Evolutionary conservation across 768 basidiomycete genomes (phyloP).

Genomic region (Suillus weaverae): DNA sequence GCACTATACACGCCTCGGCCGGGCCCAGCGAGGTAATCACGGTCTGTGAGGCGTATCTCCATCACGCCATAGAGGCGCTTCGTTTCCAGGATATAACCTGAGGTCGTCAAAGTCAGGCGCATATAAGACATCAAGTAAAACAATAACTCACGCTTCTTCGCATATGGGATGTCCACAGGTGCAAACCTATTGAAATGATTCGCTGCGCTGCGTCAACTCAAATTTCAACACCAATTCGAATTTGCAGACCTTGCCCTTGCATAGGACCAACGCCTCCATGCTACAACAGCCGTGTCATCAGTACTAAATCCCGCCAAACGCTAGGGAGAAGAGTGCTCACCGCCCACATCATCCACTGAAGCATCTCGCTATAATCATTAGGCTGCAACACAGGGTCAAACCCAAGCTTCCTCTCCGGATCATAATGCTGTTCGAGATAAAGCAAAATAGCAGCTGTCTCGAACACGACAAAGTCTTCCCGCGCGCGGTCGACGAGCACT

Average conservation of each 20-base stretch:
- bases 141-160: slow-evolving; percentile 28
- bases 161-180: slow-evolving; percentile 38
- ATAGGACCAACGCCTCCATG: slow-evolving; percentile 38
- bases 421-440: slow-evolving; percentile 45
- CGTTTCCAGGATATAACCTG: slow-evolving; percentile 48
- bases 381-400: slow-evolving; percentile 34
- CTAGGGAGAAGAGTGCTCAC: slow-evolving; percentile 6
- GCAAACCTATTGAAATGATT: slow-evolving; percentile 39
- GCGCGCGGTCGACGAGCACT: slow-evolving; percentile 29
- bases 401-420: slow-evolving; percentile 41
- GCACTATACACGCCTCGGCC: slow-evolving; percentile 34
- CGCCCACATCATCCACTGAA: slow-evolving; percentile 52
- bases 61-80: slow-evolving; percentile 48
- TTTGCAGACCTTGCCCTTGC: slow-evolving; percentile 30
- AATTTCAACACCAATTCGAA: neutral
- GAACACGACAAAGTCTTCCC: slow-evolving; percentile 36
- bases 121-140: neutral
- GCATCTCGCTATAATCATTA: slow-evolving; percentile 38
- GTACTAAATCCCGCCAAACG: neutral
- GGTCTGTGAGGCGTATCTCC: slow-evolving; percentile 42
- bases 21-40: slow-evolving; percentile 48
- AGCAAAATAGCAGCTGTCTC: slow-evolving; percentile 48
- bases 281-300: slow-evolving; percentile 6
- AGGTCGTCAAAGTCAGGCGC: too few species aligned
- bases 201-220: slow-evolving; percentile 16